These are phyloP conservation scores for Melanomma pulvis-pyrius DNA, from an alignment of 495 filamentous ascomycete species.

Conservation along the genomic window DNA sequence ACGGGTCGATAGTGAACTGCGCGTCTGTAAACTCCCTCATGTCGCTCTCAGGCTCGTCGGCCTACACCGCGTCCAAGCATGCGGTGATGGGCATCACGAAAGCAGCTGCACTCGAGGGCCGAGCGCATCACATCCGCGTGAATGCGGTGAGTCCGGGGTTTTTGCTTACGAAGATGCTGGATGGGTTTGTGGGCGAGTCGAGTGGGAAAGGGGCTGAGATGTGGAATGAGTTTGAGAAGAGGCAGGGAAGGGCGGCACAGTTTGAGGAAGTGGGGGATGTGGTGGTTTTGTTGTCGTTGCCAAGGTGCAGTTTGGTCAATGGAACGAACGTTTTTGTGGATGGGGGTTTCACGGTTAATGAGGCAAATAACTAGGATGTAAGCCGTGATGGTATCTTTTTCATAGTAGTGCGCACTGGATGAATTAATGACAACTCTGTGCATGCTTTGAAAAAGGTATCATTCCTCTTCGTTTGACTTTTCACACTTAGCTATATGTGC, in stretches of 20 bases:
- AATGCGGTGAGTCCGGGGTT: constrained; percentile 53
- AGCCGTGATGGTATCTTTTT: too few species aligned
- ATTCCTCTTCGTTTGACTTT: too few species aligned
- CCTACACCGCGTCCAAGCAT: constrained; percentile 49
- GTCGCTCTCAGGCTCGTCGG: constrained; percentile 48
- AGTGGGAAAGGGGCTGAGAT: neutral
- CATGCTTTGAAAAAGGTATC: too few species aligned
- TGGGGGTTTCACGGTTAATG: constrained; percentile 11
- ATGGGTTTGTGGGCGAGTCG: constrained; percentile 34
- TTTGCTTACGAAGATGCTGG: constrained; percentile 49
- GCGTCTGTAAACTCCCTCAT: constrained; percentile 51
- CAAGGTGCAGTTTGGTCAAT: constrained; percentile 46
- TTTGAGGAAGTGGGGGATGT: constrained; percentile 52
- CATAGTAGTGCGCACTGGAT: too few species aligned
- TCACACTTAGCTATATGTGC: too few species aligned
- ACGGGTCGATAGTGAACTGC: constrained; percentile 49
- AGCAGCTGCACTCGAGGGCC: constrained; percentile 42
- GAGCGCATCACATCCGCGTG: constrained; percentile 48
- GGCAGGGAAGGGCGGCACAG: constrained; percentile 46
- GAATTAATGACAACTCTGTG: too few species aligned
- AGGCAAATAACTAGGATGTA: neutral
- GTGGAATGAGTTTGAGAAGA: constrained; percentile 38
- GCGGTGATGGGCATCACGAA: constrained; percentile 54
- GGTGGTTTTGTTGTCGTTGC: constrained; percentile 50
- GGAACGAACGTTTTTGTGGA: constrained; percentile 12